Evolutionary conservation across 208 protist genomes (phyloP).

Genomic region (Crithidia mellificae): DNA sequence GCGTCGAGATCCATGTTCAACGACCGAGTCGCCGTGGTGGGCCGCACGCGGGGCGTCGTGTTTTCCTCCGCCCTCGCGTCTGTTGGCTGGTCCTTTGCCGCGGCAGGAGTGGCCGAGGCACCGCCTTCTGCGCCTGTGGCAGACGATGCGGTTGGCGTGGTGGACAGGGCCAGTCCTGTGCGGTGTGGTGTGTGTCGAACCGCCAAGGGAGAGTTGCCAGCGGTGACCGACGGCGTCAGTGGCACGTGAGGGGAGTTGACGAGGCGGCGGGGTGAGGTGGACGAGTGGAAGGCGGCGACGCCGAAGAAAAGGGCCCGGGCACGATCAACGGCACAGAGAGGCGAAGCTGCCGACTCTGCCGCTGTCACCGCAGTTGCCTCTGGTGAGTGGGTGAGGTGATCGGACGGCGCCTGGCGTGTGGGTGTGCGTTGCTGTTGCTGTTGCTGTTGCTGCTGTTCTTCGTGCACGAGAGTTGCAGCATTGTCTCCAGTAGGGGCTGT

Average conservation of each 20-base stretch:
- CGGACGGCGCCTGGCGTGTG: not conserved
- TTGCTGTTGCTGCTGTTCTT: not conserved
- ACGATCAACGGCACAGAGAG: slow-evolving; percentile 58
- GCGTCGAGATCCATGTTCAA: slow-evolving; percentile 26
- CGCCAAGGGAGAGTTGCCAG: not conserved
- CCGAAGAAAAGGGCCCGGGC: slow-evolving; percentile 71
- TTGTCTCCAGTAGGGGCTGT: too few species aligned
- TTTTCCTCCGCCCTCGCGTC: not conserved
- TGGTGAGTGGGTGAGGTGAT: not conserved
- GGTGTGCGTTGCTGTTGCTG: slow-evolving; percentile 1
- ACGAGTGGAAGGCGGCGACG: slow-evolving; percentile 56
- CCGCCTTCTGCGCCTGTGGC: too few species aligned
- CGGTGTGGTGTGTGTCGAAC: not conserved
- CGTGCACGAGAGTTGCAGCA: too few species aligned
- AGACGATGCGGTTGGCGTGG: too few species aligned
- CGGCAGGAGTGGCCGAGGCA: not conserved
- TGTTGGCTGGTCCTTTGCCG: not conserved
- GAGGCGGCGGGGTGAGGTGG: slow-evolving; percentile 57
- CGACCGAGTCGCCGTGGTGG: slow-evolving; percentile 7
- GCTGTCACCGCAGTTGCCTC: not conserved
- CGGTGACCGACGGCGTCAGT: slow-evolving; percentile 34
- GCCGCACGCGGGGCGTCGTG: not conserved
- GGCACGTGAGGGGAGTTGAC: slow-evolving; percentile 56
- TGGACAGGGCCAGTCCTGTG: not conserved
- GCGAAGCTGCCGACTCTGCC: not conserved